A percentile compares a stretch with the other conserved stretches of the same genome.
Conservation (phyloP, 2,329 filamentous ascomycete species). For the Dactylonectria macrodidyma region DNA sequence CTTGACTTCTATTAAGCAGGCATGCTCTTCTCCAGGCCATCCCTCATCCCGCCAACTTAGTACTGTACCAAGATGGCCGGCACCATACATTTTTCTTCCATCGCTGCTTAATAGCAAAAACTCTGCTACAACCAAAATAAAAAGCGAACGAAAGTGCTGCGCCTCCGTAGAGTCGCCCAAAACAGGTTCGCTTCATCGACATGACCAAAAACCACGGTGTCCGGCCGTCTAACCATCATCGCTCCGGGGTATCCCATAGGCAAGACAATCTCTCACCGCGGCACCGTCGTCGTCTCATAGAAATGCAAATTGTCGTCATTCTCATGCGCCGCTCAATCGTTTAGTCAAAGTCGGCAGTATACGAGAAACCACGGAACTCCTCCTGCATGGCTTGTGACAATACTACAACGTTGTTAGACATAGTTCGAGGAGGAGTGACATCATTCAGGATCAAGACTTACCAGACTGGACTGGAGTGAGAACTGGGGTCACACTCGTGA, state of each 20-base stretch:
- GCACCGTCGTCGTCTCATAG: constrained; percentile 42
- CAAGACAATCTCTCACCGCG: constrained; percentile 47
- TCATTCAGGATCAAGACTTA: constrained; percentile 65
- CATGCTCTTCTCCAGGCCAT: constrained; percentile 36
- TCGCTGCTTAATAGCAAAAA: constrained; percentile 41
- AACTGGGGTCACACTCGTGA: constrained; percentile 97
- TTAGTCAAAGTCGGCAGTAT: constrained; percentile 91
- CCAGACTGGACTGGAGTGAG: constrained; percentile 97
- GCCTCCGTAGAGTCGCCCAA: constrained; percentile 28
- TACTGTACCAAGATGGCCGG: constrained; percentile 37
- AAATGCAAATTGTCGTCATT: constrained; percentile 43
- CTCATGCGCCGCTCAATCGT: constrained; percentile 33
- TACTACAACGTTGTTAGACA: constrained; percentile 68
- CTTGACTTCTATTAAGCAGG: constrained; percentile 46
- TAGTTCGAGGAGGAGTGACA: not conserved
- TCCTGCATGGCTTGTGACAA: constrained; percentile 99
- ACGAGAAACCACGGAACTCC: constrained; percentile 99
- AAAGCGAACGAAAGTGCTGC: constrained; percentile 36
- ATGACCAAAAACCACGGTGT: constrained; percentile 41
- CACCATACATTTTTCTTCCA: constrained; percentile 40
- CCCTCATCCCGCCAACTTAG: constrained; percentile 31
- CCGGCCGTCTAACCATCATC: constrained; percentile 44
- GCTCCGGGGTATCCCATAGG: constrained; percentile 49
- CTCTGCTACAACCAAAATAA: constrained; percentile 37
- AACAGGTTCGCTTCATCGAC: constrained; percentile 38